A percentile compares a stretch with the other conserved stretches of the same genome.
These are phyloP conservation scores for Calonectria pteridis DNA, from an alignment of 2,329 filamentous ascomycete genomes.

Conservation along the genomic window DNA sequence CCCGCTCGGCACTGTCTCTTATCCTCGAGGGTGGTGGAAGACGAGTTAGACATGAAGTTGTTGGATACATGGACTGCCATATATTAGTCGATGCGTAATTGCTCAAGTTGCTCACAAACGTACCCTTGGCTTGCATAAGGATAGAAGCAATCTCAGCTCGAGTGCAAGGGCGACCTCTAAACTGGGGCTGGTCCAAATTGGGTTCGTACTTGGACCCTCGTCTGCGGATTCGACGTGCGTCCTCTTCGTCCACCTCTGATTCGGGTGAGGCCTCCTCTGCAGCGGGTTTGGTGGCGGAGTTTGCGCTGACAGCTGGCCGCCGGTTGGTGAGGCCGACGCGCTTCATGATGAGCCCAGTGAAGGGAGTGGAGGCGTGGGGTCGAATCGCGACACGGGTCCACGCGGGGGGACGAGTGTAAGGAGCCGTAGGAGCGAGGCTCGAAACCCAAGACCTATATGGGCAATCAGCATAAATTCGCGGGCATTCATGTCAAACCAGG, in stretches of 20 bases:
- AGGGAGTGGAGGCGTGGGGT: constrained; percentile 39
- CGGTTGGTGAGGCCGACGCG: constrained; percentile 40
- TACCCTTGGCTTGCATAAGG: constrained; percentile 48
- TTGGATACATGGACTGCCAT: constrained; percentile 43
- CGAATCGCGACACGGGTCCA: constrained; percentile 49
- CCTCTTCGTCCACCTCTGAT: constrained; percentile 19
- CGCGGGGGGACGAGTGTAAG: constrained; percentile 42
- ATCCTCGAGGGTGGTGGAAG: constrained; percentile 24
- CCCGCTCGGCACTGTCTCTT: constrained; percentile 25
- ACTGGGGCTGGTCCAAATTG: constrained; percentile 1
- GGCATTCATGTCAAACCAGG: constrained; percentile 8
- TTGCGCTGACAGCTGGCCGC: not conserved
- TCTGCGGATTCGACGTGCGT: constrained; percentile 27
- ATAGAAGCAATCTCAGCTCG: constrained; percentile 25
- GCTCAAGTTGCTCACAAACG: constrained; percentile 9
- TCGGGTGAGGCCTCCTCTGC: constrained; percentile 5
- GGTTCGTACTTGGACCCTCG: constrained; percentile 14
- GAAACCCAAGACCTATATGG: constrained; percentile 40
- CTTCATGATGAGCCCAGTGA: constrained; percentile 49
- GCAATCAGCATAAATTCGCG: constrained; percentile 27
- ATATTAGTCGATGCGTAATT: constrained; percentile 31
- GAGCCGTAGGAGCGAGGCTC: constrained; percentile 32
- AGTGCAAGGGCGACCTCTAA: constrained; percentile 19
- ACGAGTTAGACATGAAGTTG: constrained; percentile 35
- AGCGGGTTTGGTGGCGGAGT: not conserved